These are phyloP conservation scores for Colletotrichum sp. DNA, from an alignment of 2,329 filamentous ascomycete species.

Conservation along the genomic window DNA sequence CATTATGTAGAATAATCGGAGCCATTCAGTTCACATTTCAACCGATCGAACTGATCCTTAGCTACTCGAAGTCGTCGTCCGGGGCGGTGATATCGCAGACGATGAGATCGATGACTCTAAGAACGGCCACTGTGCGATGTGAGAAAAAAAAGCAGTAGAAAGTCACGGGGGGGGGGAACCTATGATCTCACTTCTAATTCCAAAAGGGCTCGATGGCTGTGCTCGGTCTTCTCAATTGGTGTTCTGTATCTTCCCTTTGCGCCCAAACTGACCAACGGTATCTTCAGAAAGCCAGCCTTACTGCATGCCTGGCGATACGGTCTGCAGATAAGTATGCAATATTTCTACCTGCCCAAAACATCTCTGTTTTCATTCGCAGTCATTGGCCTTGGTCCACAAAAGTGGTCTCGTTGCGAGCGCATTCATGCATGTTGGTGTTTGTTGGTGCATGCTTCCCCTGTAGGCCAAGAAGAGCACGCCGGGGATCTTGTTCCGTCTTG, in stretches of 20 bases:
- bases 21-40: fast-evolving
- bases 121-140: background rate
- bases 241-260: background rate
- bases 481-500: background rate
- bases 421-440: background rate
- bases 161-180: too few species aligned
- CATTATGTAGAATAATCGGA: too few species aligned
- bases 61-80: background rate
- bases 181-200: too few species aligned
- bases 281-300: background rate
- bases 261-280: background rate
- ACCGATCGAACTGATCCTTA: background rate
- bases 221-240: background rate
- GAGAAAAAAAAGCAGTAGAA: too few species aligned
- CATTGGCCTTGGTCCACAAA: slow-evolving; percentile 17
- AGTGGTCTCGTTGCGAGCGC: slow-evolving; percentile 16
- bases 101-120: background rate
- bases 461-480: background rate
- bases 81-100: background rate
- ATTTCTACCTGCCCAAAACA: background rate
- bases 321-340: background rate
- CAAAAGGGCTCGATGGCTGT: background rate
- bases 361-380: background rate
- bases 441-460: background rate
- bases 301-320: background rate